These are phyloP conservation scores for Ajuga reptans DNA, from an alignment of 305 asterid species.

Conservation along the genomic window DNA sequence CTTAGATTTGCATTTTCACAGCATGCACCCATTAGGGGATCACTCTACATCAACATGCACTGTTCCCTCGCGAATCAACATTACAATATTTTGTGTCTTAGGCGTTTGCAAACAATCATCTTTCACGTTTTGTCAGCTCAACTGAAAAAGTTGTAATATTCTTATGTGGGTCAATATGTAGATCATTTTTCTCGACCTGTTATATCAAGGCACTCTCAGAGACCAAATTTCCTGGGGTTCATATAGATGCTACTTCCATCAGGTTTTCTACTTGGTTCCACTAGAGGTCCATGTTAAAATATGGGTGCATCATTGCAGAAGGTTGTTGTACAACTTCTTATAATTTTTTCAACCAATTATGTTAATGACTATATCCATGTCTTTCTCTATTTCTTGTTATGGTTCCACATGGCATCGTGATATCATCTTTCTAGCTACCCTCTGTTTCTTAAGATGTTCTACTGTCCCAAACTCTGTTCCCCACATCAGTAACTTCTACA, in stretches of 20 bases:
- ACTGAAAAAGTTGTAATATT: not conserved
- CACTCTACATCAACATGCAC: slow-evolving; percentile 5
- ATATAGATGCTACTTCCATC: not conserved
- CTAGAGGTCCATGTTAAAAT: not conserved
- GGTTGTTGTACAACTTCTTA: no score
- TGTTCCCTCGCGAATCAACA: not conserved
- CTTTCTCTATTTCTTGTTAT: no score
- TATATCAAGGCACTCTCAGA: slow-evolving; percentile 1
- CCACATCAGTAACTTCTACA: not conserved
- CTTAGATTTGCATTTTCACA: no score
- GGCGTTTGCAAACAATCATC: slow-evolving; percentile 10
- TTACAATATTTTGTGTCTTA: not conserved
- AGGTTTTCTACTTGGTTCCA: not conserved
- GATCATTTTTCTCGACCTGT: not conserved
- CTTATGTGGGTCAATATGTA: not conserved
- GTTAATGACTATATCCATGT: no score
- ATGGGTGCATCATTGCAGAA: no score
- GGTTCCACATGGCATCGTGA: no score
- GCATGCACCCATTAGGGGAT: no score
- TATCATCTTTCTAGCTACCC: no score
- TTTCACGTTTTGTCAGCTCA: not conserved
- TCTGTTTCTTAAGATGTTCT: no score
- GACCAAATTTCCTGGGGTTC: not conserved
- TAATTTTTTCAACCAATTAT: no score
- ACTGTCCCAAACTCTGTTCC: no score